A percentile compares a stretch with the other conserved stretches of the same genome.
Evolutionary conservation across 495 filamentous ascomycete genomes (phyloP).

Genomic region (Zalerion maritima): DNA sequence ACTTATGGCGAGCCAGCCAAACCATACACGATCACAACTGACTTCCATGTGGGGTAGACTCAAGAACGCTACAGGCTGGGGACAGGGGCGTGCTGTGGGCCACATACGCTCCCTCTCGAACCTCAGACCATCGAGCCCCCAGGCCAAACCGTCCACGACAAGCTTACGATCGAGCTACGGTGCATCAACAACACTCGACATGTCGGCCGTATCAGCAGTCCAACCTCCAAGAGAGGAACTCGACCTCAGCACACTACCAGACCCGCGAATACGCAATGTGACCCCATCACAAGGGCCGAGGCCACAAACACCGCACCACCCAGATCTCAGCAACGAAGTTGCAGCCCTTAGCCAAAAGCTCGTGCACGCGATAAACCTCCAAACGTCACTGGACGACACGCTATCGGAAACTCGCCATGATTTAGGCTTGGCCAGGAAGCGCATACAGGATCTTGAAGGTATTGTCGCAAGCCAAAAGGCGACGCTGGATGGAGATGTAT

Average conservation of each 20-base stretch:
- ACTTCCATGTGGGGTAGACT: too few species aligned
- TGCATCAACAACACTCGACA: conserved; percentile 6
- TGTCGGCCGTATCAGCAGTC: conserved; percentile 2
- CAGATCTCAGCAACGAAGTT: conserved; percentile 77
- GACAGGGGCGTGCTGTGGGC: conserved; percentile 25
- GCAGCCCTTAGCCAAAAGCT: conserved; percentile 86
- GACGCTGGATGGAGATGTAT: conserved; percentile 53
- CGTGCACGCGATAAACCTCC: conserved; percentile 93
- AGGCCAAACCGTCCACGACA: conserved; percentile 7
- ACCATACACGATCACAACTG: too few species aligned
- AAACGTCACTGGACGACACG: conserved; percentile 82
- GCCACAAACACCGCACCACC: conserved; percentile 32
- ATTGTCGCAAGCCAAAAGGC: conserved; percentile 30
- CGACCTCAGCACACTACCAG: conserved; percentile 34
- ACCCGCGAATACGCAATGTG: conserved; percentile 28
- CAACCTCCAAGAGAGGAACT: conserved; percentile 25
- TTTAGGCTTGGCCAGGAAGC: conserved; percentile 56
- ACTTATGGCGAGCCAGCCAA: too few species aligned
- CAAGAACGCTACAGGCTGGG: too few species aligned
- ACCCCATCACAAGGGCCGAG: conserved; percentile 17
- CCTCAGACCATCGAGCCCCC: conserved; percentile 8
- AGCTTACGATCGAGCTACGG: conserved; percentile 4
- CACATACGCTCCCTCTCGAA: conserved; percentile 35
- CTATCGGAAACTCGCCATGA: conserved; percentile 71
- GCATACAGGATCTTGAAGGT: conserved; percentile 52